Base-by-base conservation (phyloP, 805 yeast genomes). In the Cyberlindnera misumaiensis region DNA sequence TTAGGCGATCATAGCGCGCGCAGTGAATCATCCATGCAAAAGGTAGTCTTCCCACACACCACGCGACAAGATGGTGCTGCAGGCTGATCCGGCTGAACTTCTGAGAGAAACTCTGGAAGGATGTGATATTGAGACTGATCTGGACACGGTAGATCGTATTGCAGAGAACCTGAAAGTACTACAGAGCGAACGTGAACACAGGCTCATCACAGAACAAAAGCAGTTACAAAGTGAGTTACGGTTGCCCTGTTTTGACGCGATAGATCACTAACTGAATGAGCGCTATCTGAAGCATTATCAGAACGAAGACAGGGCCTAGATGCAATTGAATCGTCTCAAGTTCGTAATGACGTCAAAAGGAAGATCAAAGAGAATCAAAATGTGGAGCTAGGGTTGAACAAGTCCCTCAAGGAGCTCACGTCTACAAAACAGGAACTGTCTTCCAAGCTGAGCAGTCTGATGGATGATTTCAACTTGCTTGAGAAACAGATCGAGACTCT, bases 51-150 rank as follows among this genome's bases (percentile, higher is more conserved):
- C 8, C 24, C 24, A 20, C 8, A 20, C 8, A 20, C 24, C 24
- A 20, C 24, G 24, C 14, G 6, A 27, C 30, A 28, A 14, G 4
- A 33, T 39, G 39, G 39, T 34, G 40, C 40, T 40, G 10, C 45
- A 39, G 35, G 31, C 32, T 7, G 43, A 39, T 14, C 40, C 39
- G 5, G 49, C 53, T 11, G 56, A 47, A 22, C 49, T 72, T 24
- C 52, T 72, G 15, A 58, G 63, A 38, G 61, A 67, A 24, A 65
- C 75, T 1, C 59, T 65, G 4, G 74, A 69, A 29, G 66, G 65
- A n/a, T 69, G 72, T 38, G 75, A 73, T 41, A 67, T 73, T 5
- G 71, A 70, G 45, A 70, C 74, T 1, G 81, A 76, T 44, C 47
- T 75, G 28, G 60, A 60, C 20, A 65, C 71, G 2, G 51, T 75